These are phyloP conservation scores for Teratosphaeria gauchensis DNA, from an alignment of 2,329 filamentous ascomycete species.

Conservation along the genomic window DNA sequence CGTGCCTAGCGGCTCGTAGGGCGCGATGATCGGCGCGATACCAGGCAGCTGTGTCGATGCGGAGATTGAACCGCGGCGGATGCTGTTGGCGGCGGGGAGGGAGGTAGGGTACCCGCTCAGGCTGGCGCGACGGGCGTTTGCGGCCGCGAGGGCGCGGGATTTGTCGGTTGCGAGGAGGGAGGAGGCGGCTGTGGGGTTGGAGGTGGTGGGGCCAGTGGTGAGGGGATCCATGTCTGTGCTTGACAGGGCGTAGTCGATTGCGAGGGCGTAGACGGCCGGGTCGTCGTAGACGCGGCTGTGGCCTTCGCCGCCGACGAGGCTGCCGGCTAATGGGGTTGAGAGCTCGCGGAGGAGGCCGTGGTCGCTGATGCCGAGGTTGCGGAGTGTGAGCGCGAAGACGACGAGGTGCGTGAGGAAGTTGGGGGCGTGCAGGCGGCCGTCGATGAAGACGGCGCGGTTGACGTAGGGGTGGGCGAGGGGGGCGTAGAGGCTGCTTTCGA, in stretches of 20 bases:
- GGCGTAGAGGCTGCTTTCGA: conserved; percentile 86
- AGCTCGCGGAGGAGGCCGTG: conserved; percentile 89
- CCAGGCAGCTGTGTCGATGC: conserved; percentile 15
- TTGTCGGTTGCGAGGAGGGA: conserved; percentile 9
- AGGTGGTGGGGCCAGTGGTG: neutral
- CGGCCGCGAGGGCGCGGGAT: conserved; percentile 10
- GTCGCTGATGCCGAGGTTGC: conserved; percentile 85
- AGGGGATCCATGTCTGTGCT: conserved; percentile 28
- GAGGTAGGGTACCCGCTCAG: conserved; percentile 20
- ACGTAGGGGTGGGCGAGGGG: conserved; percentile 85
- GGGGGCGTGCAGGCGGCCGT: conserved; percentile 81
- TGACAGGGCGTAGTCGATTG: conserved; percentile 39
- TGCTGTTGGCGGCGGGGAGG: conserved; percentile 22
- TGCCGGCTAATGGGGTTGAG: conserved; percentile 78
- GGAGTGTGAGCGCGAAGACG: conserved; percentile 84
- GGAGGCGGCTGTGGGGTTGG: conserved; percentile 2
- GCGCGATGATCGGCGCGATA: conserved; percentile 22
- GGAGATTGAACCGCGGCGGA: conserved; percentile 23
- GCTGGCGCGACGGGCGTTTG: conserved; percentile 7
- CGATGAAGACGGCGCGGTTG: conserved; percentile 90
- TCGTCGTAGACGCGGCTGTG: conserved; percentile 93
- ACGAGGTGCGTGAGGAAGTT: conserved; percentile 91
- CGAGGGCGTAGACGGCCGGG: conserved; percentile 64
- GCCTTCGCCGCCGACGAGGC: conserved; percentile 82
- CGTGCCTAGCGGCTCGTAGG: conserved; percentile 28